Conservation (phyloP, 2,329 filamentous ascomycete genomes). For the Cylindrodendrum hubeiense region DNA sequence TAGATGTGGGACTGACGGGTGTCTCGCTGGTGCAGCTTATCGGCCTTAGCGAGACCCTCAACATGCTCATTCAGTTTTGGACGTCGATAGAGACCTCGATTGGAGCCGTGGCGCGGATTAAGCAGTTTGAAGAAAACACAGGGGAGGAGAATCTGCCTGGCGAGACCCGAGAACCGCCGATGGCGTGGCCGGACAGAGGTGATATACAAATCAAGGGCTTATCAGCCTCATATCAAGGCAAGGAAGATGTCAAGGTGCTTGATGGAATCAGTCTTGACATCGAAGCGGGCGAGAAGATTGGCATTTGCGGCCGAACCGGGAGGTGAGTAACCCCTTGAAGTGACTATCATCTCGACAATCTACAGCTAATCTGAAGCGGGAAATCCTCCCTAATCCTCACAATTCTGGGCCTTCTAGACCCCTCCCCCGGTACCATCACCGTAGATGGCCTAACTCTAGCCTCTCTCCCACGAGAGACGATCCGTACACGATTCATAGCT, state of each 20-base stretch:
- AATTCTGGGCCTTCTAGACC: constrained; percentile 62
- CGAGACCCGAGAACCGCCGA: constrained; percentile 36
- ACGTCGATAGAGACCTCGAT: constrained; percentile 54
- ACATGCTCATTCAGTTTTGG: constrained; percentile 52
- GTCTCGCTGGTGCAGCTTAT: constrained; percentile 49
- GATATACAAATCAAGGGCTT: constrained; percentile 43
- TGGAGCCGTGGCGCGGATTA: constrained; percentile 51
- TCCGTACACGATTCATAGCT: constrained; percentile 58
- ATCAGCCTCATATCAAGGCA: constrained; percentile 44
- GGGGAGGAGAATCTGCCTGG: constrained; percentile 41
- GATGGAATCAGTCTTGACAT: constrained; percentile 39
- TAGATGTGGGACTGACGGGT: constrained; percentile 49
- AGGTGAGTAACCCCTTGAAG: constrained; percentile 29
- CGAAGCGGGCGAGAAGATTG: constrained; percentile 59
- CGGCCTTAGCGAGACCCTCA: constrained; percentile 50
- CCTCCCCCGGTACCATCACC: constrained; percentile 50
- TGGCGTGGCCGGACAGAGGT: constrained; percentile 48
- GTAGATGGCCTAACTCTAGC: constrained; percentile 59
- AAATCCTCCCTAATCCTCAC: constrained; percentile 63
- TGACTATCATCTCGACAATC: constrained; percentile 14
- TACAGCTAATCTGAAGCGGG: constrained; percentile 51
- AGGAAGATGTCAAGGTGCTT: constrained; percentile 34
- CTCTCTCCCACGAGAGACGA: constrained; percentile 54
- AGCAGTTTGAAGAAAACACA: constrained; percentile 47
- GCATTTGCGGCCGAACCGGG: constrained; percentile 65